Percentiles rank a stretch among this genome's conserved stretches.
Conservation (phyloP, 352 stramenopile species). For the Globisporangium ultimum region DNA sequence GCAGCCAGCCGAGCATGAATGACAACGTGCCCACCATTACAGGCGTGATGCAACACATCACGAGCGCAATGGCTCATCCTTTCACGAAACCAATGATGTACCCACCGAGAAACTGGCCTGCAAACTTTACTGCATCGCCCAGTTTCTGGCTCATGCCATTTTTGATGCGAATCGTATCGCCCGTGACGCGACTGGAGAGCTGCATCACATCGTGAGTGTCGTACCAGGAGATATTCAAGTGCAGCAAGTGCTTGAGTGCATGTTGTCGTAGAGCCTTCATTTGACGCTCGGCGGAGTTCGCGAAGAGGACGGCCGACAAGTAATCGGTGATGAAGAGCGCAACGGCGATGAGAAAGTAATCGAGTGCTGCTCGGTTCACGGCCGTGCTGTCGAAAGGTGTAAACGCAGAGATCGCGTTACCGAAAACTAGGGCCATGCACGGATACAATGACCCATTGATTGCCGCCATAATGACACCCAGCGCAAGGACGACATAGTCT, state of each 20-base stretch:
- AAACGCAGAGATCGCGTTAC: constrained; percentile 38
- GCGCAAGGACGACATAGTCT: constrained; percentile 16
- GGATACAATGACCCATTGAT: constrained; percentile 28
- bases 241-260: constrained; percentile 38
- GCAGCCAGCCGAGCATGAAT: constrained; percentile 25
- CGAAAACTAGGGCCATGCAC: constrained; percentile 40
- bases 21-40: constrained; percentile 33
- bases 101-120: constrained; percentile 30
- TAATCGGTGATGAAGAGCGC: constrained; percentile 34
- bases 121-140: constrained; percentile 34
- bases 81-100: constrained; percentile 43
- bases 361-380: constrained; percentile 23
- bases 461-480: constrained; percentile 16
- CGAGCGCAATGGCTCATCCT: constrained; percentile 40
- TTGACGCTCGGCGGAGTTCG: constrained; percentile 29
- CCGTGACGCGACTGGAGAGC: constrained; percentile 40
- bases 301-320: constrained; percentile 26
- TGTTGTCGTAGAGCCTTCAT: constrained; percentile 36
- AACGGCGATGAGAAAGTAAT: constrained; percentile 28
- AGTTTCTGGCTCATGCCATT: constrained; percentile 53
- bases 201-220: constrained; percentile 36
- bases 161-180: constrained; percentile 55
- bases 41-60: constrained; percentile 44
- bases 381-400: constrained; percentile 15
- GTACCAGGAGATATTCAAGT: constrained; percentile 54